These are phyloP conservation scores for Penstemon barbatus DNA, from an alignment of 257 asterid genomes.

Conservation along the genomic window DNA sequence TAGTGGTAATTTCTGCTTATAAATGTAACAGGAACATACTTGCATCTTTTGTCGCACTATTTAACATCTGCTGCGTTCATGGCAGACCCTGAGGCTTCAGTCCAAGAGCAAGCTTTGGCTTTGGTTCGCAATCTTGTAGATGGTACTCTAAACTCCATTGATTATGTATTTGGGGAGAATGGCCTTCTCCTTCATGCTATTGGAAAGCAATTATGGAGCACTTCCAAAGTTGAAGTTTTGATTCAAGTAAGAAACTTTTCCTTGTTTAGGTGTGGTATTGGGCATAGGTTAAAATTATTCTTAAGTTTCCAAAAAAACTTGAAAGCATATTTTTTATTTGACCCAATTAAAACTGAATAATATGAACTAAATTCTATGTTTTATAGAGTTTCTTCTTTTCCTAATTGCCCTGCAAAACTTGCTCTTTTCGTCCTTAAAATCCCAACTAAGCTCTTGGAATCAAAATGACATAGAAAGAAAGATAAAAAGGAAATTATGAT, in stretches of 20 bases:
- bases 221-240: conserved; percentile 64
- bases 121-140: conserved; percentile 77
- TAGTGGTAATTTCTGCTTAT: conserved; percentile 50
- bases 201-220: conserved; percentile 60
- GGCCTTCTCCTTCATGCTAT: conserved; percentile 65
- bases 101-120: conserved; percentile 88
- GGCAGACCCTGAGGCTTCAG: conserved; percentile 81
- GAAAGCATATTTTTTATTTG: no score
- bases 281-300: background rate
- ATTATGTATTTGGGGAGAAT: conserved; percentile 68
- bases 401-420: no score
- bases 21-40: conserved; percentile 5
- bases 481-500: background rate
- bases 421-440: no score
- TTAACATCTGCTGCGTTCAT: conserved; percentile 28
- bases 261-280: conserved; percentile 2
- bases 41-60: conserved; percentile 21
- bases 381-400: no score
- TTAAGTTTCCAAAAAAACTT: no score
- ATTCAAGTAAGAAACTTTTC: conserved; percentile 56
- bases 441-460: background rate
- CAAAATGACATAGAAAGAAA: background rate
- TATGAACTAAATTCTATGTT: no score
- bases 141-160: conserved; percentile 59
- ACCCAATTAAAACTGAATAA: no score